phyloP scores from a whole-genome alignment of 2,329 filamentous ascomycete species.

The Cytospora leucostoma region DNA sequence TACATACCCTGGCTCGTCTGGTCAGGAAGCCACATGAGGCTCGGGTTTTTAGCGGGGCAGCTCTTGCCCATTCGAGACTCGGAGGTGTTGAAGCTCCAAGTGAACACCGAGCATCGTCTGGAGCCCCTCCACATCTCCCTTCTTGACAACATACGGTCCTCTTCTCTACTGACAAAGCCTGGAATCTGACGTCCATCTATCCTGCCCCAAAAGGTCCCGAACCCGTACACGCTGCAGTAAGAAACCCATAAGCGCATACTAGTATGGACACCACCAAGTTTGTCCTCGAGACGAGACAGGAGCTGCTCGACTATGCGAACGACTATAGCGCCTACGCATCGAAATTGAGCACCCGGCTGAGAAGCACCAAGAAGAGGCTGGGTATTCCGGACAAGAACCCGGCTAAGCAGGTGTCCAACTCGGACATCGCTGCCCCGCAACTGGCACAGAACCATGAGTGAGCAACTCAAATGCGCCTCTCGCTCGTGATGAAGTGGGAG shows the following conservation, averaged over 20 bases:
- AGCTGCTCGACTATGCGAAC: slow-evolving; percentile 76
- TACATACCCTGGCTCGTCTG: neutral
- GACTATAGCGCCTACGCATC: slow-evolving; percentile 85
- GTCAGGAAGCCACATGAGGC: neutral
- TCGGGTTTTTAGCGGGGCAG: slow-evolving; percentile 24
- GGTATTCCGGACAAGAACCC: slow-evolving; percentile 81
- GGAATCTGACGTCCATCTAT: neutral
- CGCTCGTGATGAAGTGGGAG: neutral
- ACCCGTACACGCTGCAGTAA: neutral
- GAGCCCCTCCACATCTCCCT: slow-evolving; percentile 12
- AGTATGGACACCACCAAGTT: slow-evolving; percentile 89
- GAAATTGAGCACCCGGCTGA: slow-evolving; percentile 77
- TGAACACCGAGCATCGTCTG: slow-evolving; percentile 4
- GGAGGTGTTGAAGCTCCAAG: neutral
- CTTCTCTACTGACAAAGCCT: neutral
- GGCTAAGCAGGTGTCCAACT: slow-evolving; percentile 77
- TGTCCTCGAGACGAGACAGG: slow-evolving; percentile 75
- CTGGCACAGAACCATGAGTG: slow-evolving; percentile 77
- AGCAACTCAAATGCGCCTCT: slow-evolving; percentile 32
- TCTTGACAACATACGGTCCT: neutral
- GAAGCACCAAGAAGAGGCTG: slow-evolving; percentile 81
- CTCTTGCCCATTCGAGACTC: slow-evolving; percentile 11
- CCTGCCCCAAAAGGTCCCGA: neutral
- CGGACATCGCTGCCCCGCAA: slow-evolving; percentile 71
- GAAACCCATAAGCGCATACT: neutral